Evolutionary conservation across 2,329 filamentous ascomycete genomes (phyloP), one percentile per base, ranked within the genome.

Genomic region (Penicillium crustosum): DNA sequence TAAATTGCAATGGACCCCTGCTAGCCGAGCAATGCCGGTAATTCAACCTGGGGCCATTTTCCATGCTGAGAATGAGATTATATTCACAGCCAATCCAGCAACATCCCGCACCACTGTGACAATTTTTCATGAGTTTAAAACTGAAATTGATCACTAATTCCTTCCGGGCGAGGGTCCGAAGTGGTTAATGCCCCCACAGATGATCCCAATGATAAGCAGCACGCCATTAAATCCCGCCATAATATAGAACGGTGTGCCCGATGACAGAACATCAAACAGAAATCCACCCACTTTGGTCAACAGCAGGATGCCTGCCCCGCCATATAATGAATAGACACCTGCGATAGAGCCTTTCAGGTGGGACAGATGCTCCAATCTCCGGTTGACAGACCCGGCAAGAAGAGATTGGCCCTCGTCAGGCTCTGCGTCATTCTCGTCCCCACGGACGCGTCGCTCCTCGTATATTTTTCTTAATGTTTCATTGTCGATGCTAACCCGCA

Each of bases 331-430:
- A 75, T 99, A 99, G 1, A 97, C 88, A 2, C 94, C 94, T 0
- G 94, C 93, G 64, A 99, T 94, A 15, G 91, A 93, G 13, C 94
- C 94, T 77, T 97, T 97, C 53, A 97, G 83, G 45, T 84, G 77
- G n/a, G 80, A 76, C 48, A 80, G 70, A 25, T 76, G 73, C 41
- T 71, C 64, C 4, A 64, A 55, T 49, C 64, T 62, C 63, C 65
- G 65, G 58, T 68, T 41, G 45, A 57, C 33, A 7, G 60, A 48
- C 41, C 60, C 62, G 17, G 58, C 25, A 17, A 75, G 38, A 52
- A 79, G 59, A 48, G 77, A 49, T 50, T 69, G 66, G 21, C 67
- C 59, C 58, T 76, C 72, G 49, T 63, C 62, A 2, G 60, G 39
- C 19, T 62, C 67, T 29, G 45, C 42, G 10, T 57, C 42, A 39